Percentiles rank a stretch among this genome's conserved stretches.
Evolutionary conservation across 2,329 filamentous ascomycete genomes (phyloP).

Genomic region (Pseudocercospora pini-densiflorae): DNA sequence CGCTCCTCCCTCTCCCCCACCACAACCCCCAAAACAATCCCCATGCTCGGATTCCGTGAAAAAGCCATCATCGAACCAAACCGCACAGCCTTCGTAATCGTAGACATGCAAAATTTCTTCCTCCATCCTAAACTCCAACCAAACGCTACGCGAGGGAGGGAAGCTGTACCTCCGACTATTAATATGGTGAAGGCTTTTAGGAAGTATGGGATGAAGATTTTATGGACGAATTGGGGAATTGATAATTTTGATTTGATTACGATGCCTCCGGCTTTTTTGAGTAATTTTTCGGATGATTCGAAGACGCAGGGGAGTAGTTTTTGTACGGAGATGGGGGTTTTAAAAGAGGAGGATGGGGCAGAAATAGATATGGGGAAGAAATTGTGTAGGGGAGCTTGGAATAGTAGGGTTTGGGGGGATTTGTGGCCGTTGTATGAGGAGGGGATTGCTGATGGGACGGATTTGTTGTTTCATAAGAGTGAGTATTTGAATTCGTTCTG

Average conservation of each 20-base stretch:
- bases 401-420: slow-evolving; percentile 39
- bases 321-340: slow-evolving; percentile 39
- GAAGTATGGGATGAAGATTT: slow-evolving; percentile 33
- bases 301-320: slow-evolving; percentile 34
- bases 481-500: background rate
- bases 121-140: slow-evolving; percentile 37
- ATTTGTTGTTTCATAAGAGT: slow-evolving; percentile 40
- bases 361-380: slow-evolving; percentile 34
- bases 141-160: slow-evolving; percentile 31
- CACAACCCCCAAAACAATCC: slow-evolving; percentile 37
- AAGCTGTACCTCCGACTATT: slow-evolving; percentile 35
- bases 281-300: slow-evolving; percentile 33
- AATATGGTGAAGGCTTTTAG: slow-evolving; percentile 39
- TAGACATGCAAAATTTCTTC: slow-evolving; percentile 42
- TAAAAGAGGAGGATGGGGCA: slow-evolving; percentile 30
- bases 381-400: slow-evolving; percentile 37
- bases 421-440: slow-evolving; percentile 35
- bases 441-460: slow-evolving; percentile 34
- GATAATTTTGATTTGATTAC: slow-evolving; percentile 38
- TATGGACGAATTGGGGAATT: slow-evolving; percentile 41
- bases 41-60: slow-evolving; percentile 34
- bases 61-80: slow-evolving; percentile 35
- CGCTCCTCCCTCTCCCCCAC: slow-evolving; percentile 35
- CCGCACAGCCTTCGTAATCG: slow-evolving; percentile 35
- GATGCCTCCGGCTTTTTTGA: slow-evolving; percentile 37